Base-by-base conservation (phyloP, 2,329 filamentous ascomycete species). In the Penicillium palitans region DNA sequence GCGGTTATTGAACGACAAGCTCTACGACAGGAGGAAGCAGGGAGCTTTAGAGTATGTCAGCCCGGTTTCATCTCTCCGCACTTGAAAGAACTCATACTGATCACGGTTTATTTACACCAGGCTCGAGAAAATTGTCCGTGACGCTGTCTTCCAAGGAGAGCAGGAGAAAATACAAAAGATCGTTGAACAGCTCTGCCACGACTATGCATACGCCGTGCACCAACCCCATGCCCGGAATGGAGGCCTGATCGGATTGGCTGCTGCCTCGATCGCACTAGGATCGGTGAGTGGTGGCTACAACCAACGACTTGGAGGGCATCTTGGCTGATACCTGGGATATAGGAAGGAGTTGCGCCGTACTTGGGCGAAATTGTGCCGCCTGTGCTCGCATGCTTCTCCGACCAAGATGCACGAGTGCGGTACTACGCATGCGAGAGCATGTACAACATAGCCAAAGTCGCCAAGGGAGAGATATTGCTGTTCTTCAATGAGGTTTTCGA, bases 401-500 rank as follows among this genome's bases (percentile, higher is more conserved):
- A 99, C 68, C 95, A 98, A 80, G 95, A 99, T 88, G 93, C 95
- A 29, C 86, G 95, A 58, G 95, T 98, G 33, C 86, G 95, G 64
- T 99, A 99, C 76, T 99, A 99, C 78, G 95, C 95, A 25, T 99
- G 95, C 78, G 95, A 99, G 80, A 96, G 93, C 76, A 99, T 99
- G 95, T 99, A 99, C 79, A 99, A 99, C 77, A 99, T 99, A 72
- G 93, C 95, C 71, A 99, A 99, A 79, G 95, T 99, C 48, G 95
- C 93, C 60, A 99, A 99, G 78, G 95, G 96, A 39, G 95, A 99
- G 77, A 95, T 99, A 21, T 78, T 99, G 64, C 85, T 96, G 41
- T 99, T 96, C 80, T 99, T 99, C 78, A 99, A 99, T 77, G 90
- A 96, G 70, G 95, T 99, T 63, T 99, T 99, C 72, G 95, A 99